Evolutionary conservation across 371 early-diverging fungal species (phyloP).

Genomic region (Coemansia sp.): DNA sequence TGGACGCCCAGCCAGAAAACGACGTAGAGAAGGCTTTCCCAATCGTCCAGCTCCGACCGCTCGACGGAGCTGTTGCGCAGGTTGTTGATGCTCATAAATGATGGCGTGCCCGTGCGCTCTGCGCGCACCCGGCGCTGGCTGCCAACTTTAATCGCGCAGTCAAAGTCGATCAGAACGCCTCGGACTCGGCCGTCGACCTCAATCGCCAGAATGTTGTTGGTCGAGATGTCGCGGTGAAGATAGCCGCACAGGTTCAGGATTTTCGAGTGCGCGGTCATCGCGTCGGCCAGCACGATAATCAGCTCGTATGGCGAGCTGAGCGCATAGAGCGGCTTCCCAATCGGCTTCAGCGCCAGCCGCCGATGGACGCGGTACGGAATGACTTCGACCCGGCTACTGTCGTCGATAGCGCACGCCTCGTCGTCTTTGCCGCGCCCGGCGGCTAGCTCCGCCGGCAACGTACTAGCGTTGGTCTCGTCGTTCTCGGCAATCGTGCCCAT

Average conservation of each 20-base stretch:
- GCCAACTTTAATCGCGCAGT: slow-evolving; percentile 8
- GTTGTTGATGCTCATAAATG: slow-evolving; percentile 25
- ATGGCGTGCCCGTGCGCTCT: slow-evolving; percentile 19
- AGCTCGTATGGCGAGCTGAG: slow-evolving; percentile 7
- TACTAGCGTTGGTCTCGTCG: no score
- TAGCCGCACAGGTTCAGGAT: slow-evolving; percentile 9
- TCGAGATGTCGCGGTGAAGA: slow-evolving; percentile 26
- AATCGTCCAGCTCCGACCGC: slow-evolving; percentile 21
- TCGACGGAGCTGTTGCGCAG: background rate
- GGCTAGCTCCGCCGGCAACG: no score
- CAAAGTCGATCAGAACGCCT: slow-evolving; percentile 24
- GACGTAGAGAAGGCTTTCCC: slow-evolving; percentile 21
- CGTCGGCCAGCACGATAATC: slow-evolving; percentile 14
- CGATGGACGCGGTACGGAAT: slow-evolving; percentile 10
- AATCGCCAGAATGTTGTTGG: slow-evolving; percentile 19
- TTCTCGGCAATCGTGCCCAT: no score
- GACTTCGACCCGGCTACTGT: no score
- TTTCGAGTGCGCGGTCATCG: slow-evolving; percentile 11
- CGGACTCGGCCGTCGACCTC: background rate
- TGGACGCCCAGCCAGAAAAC: slow-evolving; percentile 14
- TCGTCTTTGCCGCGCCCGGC: no score
- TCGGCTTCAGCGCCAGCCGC: slow-evolving; percentile 6
- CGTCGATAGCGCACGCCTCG: no score
- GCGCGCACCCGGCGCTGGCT: background rate
- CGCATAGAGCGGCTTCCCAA: slow-evolving; percentile 5